Evolutionary conservation across 768 basidiomycete genomes (phyloP), one percentile per base, ranked within the genome.

Genomic region (Paxillus rubicundulus): DNA sequence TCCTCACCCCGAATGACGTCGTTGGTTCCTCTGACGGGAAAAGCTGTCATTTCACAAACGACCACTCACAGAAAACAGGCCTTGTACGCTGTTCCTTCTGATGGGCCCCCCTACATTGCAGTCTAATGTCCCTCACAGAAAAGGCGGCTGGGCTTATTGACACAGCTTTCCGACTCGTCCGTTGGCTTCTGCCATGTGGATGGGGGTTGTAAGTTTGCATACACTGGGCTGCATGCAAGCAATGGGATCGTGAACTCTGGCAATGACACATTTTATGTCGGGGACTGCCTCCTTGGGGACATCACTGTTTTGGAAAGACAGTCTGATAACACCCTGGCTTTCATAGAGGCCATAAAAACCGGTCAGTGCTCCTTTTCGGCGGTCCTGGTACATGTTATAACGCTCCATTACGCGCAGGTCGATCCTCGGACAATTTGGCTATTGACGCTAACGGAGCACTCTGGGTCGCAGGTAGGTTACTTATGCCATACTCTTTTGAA

Each of bases 31-130:
- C 79, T 3, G 83, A 88, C 56, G 85, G 85, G 24, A 72, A 77
- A 53, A 80, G 78, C 36, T 82, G 89, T 52, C 82, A 81, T 64
- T 80, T 89, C 62, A 86, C 87, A 28, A 91, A 90, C 59, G 85
- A 88, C 53, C 75, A 82, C 55, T 72, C 73, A 17, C 61, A 61
- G 37, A 87, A 86, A 70, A 67, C 74, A 17, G 78, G 82, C 45
- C 55, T 73, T 47, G 86, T 87, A 61, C 45, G 82, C 67, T 28
- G 13, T 24, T 24, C 24, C 24, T 39, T 50, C 32, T 17, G 9
- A 40, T 21, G 10, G 9, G 17, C 10, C 10, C 9, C 21, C 21
- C 39, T 34, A 17, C 17, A 1, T 6, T 53, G 33, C 8, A 28
- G 30, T 51, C 50, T 56, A 47, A 49, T 12, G 24, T 13, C 24